Evolutionary conservation across 1,139 yeast species (phyloP).

Genomic region (Kodamaea plutei): DNA sequence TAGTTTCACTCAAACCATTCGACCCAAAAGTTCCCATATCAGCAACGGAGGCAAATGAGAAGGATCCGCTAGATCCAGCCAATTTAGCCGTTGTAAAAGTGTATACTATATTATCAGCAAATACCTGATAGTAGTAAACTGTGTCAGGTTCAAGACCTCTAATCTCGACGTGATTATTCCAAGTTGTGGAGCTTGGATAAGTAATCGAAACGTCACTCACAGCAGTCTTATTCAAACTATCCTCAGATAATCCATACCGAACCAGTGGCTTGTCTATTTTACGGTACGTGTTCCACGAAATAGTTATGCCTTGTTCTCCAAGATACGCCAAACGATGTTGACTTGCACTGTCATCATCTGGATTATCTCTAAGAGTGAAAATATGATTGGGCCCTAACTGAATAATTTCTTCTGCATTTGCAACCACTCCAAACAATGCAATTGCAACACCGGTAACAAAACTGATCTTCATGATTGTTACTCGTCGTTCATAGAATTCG

Average conservation of each 20-base stretch:
- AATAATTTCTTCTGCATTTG: conserved; percentile 2
- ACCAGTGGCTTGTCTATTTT: conserved; percentile 2
- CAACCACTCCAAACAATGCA: conserved; percentile 3
- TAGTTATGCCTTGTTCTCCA: conserved; percentile 3
- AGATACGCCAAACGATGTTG: conserved; percentile 5
- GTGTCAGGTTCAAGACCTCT: conserved; percentile 4
- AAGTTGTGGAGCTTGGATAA: conserved; percentile 2
- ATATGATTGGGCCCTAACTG: conserved; percentile 3
- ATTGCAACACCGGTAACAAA: conserved; percentile 1
- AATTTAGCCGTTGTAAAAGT: conserved; percentile 3
- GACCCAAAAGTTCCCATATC: conserved; percentile 6
- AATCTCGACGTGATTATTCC: conserved; percentile 5
- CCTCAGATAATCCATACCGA: conserved; percentile 2
- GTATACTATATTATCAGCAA: conserved; percentile 1
- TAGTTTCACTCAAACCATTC: conserved; percentile 5
- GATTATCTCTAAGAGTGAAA: conserved; percentile 2
- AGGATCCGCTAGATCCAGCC: conserved; percentile 1
- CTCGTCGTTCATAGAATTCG: too few species aligned
- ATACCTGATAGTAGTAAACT: conserved; percentile 4
- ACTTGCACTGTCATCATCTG: conserved; percentile 1
- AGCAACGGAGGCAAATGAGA: conserved; percentile 5
- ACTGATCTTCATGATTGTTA: conserved; percentile 5
- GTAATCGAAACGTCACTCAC: conserved; percentile 3
- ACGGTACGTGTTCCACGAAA: conserved; percentile 5
- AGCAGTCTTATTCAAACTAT: conserved; percentile 4